Base-by-base conservation (phyloP, 2,329 filamentous ascomycete species). In the Fusarium nurragi region DNA sequence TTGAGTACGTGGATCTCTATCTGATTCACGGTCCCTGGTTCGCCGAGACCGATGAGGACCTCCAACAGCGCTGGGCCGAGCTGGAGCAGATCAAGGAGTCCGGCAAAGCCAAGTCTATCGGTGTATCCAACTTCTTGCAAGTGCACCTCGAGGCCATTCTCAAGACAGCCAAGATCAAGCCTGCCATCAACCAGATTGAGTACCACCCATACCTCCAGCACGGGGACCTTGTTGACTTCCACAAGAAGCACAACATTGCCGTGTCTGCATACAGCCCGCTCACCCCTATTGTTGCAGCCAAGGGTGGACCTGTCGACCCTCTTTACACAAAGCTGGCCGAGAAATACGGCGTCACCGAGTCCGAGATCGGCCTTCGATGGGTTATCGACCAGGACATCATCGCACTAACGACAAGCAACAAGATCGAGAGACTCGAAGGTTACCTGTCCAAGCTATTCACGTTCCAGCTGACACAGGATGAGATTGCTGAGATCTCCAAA, bases 101-200 rank as follows among this genome's bases (percentile, higher is more conserved):
- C 2, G 90, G 90, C 63, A 85, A 85, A 60, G 88, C 86, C 45
- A 84, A 82, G 66, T 87, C 88, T 54, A 93, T 95, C 68, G 92
- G 92, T 48, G 88, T 95, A 14, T 92, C 89, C 71, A 95, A 94
- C 79, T 94, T 90, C 72, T 71, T 85, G 28, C 78, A 82, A 68
- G 72, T 78, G 39, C 79, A 90, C 65, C 76, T 90, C 19, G 83
- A 89, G 73, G 71, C 78, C 4, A 73, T 89, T 38, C 78, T 89
- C 3, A 74, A 83, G 73, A 86, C 87, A 6, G 88, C 88, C 47
- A 84, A 83, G 68, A 75, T 90, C 60, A 74, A 80, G 4, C 92
- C 92, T 1, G 88, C 86, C 8, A 84, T 91, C 62, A 94, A 94
- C 79, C 91, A 95, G 81, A 90, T 94, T 72, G 91, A 94, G 79